Conservation (phyloP, 306 rosid genomes). For the Phaseolus lunatus region DNA sequence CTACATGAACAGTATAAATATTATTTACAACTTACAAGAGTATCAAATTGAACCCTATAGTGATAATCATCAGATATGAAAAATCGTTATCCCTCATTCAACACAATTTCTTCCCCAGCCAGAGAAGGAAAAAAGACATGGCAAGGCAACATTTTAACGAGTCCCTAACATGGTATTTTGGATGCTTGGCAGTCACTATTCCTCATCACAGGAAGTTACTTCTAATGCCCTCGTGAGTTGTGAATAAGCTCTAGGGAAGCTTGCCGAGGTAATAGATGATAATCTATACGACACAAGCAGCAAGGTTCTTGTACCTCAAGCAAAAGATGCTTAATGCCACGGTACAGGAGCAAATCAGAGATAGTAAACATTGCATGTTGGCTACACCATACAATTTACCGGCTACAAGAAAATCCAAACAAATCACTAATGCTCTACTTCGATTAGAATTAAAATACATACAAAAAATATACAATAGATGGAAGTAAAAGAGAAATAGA, state of each 20-base stretch:
- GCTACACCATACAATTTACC: slow-evolving; percentile 22
- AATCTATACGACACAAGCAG: slow-evolving; percentile 24
- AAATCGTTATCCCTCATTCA: slow-evolving; percentile 25
- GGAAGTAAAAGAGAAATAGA: neutral
- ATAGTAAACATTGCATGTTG: slow-evolving; percentile 22
- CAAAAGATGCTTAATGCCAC: slow-evolving; percentile 29
- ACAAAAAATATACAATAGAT: neutral
- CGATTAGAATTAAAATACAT: neutral
- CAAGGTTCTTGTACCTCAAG: slow-evolving; percentile 10
- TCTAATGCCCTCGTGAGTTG: neutral
- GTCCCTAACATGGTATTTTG: slow-evolving; percentile 27
- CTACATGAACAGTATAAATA: slow-evolving; percentile 56
- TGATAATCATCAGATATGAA: slow-evolving; percentile 34
- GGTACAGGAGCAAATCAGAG: slow-evolving; percentile 31
- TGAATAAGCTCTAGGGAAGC: slow-evolving; percentile 24
- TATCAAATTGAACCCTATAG: slow-evolving; percentile 30
- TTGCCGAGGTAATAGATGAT: slow-evolving; percentile 22
- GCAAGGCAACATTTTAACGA: slow-evolving; percentile 1
- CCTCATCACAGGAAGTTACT: neutral
- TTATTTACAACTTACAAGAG: slow-evolving; percentile 11
- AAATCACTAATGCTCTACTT: neutral
- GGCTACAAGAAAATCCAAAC: slow-evolving; percentile 36
- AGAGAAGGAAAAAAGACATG: slow-evolving; percentile 6
- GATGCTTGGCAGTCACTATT: slow-evolving; percentile 4
- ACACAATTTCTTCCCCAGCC: slow-evolving; percentile 24